Base-by-base conservation (phyloP, 352 stramenopile genomes). In the Pythium coloratum region DNA sequence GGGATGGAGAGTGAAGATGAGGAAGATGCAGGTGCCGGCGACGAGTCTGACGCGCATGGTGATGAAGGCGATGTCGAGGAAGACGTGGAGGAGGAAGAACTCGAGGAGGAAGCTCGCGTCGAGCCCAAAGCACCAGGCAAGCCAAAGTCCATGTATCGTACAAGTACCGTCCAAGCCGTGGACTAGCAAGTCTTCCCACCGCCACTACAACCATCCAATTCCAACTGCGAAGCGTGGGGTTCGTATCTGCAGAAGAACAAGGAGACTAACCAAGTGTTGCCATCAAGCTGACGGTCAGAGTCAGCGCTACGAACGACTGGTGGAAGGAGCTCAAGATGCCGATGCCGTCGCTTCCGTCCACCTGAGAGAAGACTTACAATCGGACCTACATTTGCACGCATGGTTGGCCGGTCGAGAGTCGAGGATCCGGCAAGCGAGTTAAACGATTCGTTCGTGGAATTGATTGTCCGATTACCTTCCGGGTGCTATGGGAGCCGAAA, bases 371-470 rank as follows among this genome's bases (percentile, higher is more conserved):
- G 9, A 24, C 18, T 6, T 50, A 24, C 44, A 9, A 50, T 9
- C 44, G 44, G 10, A 50, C 13, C 44, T 50, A 50, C 44, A 50
- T 50, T 24, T 50, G 44, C 44, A 50, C 44, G 44, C 44, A 50
- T 16, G 44, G 44, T 6, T 50, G 44, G 44, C 9, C 9, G 44
- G 20, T 20, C 10, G 18, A 50, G 9, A 50, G 18, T 50, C 44
- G 44, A 7, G 44, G 44, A 16, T 1, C 12, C 9, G 44, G 44
- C 10, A 16, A 50, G 1, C 44, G 44, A 8, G 10, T 20, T 8
- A 50, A 50, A 16, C 44, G 44, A 24, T 50, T 50, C 20, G 2
- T 50, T 50, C 44, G 44, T 16, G 44, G 44, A 6, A 50, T 50
- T 16, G 44, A 20, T 6, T 50, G 44, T 16, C 44, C 44, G 16